Conservation (phyloP, 2,329 filamentous ascomycete species). For the Trichoderma sp. region DNA sequence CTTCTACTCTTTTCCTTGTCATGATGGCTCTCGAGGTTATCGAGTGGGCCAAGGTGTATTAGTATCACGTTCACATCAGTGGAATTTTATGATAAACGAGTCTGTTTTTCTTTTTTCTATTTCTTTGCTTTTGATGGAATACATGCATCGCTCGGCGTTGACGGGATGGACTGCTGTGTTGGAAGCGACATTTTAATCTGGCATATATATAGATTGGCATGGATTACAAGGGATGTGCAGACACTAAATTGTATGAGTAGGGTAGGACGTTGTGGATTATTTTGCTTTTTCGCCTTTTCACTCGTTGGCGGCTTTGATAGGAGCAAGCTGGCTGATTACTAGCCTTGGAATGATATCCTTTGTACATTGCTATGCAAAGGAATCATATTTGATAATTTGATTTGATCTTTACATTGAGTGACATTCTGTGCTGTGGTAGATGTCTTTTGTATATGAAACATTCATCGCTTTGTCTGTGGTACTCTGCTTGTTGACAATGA, state of each 20-base stretch:
- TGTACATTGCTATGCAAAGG: not conserved
- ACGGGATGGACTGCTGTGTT: not conserved
- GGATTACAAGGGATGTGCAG: not conserved
- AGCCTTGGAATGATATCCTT: not conserved
- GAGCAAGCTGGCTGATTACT: not conserved
- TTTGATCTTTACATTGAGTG: not conserved
- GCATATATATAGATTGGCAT: constrained; percentile 9
- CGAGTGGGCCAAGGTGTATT: constrained; percentile 66
- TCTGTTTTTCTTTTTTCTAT: not conserved
- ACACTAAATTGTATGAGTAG: constrained; percentile 12
- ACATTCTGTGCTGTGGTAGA: not conserved
- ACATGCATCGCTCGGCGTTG: not conserved
- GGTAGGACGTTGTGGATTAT: not conserved
- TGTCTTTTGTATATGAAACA: not conserved
- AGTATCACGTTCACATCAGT: not conserved
- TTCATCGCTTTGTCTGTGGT: not conserved
- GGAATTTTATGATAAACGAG: constrained; percentile 1
- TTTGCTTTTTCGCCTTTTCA: not conserved
- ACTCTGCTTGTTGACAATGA: not conserved
- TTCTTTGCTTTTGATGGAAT: not conserved
- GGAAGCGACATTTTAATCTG: not conserved
- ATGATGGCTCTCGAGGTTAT: constrained; percentile 90
- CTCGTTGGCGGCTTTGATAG: not conserved
- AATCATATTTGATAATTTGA: not conserved
- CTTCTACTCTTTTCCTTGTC: constrained; percentile 85